phyloP scores from a whole-genome alignment of 495 filamentous ascomycete species.

The Podospora pseudopauciseta region DNA sequence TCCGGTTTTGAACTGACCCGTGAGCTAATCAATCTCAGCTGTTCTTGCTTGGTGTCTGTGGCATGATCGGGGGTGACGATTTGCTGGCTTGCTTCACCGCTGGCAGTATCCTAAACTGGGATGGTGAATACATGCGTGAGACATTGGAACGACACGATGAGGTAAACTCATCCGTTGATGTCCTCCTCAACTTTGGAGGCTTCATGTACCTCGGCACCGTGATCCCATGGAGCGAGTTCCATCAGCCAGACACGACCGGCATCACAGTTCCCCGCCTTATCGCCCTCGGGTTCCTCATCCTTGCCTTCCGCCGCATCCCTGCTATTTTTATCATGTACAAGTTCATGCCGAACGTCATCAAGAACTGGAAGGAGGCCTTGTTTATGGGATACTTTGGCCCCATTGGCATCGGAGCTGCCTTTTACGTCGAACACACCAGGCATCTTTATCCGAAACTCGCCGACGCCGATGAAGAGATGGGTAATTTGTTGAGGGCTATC shows the following conservation, averaged over 20 bases:
- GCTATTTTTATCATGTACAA: slow-evolving; percentile 48
- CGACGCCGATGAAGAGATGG: slow-evolving; percentile 50
- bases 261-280: slow-evolving; percentile 62
- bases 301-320: slow-evolving; percentile 56
- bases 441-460: slow-evolving; percentile 51
- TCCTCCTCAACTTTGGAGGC: slow-evolving; percentile 64
- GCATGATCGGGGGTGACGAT: slow-evolving; percentile 84
- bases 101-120: slow-evolving; percentile 81
- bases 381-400: slow-evolving; percentile 91
- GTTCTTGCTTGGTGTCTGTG: slow-evolving; percentile 76
- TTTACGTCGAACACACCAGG: slow-evolving; percentile 68
- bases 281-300: slow-evolving; percentile 67
- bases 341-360: slow-evolving; percentile 66
- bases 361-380: slow-evolving; percentile 57
- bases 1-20: no score
- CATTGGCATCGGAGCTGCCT: slow-evolving; percentile 83
- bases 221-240: slow-evolving; percentile 63
- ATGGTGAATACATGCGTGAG: slow-evolving; percentile 80
- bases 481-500: slow-evolving; percentile 47
- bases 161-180: slow-evolving; percentile 81
- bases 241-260: slow-evolving; percentile 38
- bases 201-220: slow-evolving; percentile 86
- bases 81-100: slow-evolving; percentile 90
- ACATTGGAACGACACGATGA: slow-evolving; percentile 69
- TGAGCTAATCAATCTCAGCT: slow-evolving; percentile 23